Evolutionary conservation across 75 land plant genomes (phyloP).

Genomic region (Pseudotsuga menziesii): DNA sequence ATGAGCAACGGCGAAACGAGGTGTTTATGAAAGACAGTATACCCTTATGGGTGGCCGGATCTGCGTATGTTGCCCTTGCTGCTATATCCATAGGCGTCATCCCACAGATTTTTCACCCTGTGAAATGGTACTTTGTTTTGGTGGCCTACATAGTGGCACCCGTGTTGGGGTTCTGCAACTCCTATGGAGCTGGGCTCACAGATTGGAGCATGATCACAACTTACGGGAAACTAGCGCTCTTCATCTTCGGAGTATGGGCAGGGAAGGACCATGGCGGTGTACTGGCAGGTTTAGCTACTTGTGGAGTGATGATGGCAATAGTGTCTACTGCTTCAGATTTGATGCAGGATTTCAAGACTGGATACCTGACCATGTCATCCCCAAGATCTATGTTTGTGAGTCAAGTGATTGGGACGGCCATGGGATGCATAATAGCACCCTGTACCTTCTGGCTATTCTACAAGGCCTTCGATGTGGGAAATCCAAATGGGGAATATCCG

Average conservation of each 20-base stretch:
- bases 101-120: constrained; percentile 34
- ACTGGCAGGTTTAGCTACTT: constrained; percentile 46
- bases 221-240: constrained; percentile 64
- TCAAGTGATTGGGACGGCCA: constrained; percentile 45
- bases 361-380: constrained; percentile 51
- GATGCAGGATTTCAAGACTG: constrained; percentile 66
- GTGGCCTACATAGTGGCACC: constrained; percentile 51
- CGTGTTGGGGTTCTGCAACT: constrained; percentile 50
- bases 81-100: constrained; percentile 25
- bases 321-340: constrained; percentile 58
- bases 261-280: constrained; percentile 42
- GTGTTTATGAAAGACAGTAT: constrained; percentile 39
- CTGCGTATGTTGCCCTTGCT: constrained; percentile 29
- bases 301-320: constrained; percentile 64
- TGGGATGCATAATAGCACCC: constrained; percentile 54
- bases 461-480: constrained; percentile 39
- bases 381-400: constrained; percentile 63
- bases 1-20: constrained; percentile 18
- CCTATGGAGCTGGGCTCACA: constrained; percentile 60
- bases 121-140: constrained; percentile 37
- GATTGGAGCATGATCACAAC: constrained; percentile 60
- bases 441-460: constrained; percentile 54
- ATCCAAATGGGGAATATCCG: constrained; percentile 18
- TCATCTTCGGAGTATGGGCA: constrained; percentile 60
- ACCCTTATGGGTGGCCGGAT: constrained; percentile 27